phyloP scores from a whole-genome alignment of 2,329 filamentous ascomycete species.

The Penicillium hordei region DNA sequence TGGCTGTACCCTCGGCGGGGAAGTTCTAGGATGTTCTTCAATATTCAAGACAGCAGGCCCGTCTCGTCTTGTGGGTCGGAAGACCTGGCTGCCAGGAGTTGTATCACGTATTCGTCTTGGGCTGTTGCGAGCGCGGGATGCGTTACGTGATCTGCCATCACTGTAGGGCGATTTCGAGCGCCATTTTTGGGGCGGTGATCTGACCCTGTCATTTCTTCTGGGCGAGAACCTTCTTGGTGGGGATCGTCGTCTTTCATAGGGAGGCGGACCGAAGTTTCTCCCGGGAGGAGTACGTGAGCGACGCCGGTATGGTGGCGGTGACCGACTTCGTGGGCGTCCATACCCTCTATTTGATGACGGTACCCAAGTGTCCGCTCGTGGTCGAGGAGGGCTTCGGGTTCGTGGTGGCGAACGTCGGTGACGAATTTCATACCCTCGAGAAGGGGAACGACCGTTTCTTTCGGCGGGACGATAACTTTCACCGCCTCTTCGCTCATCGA shows the following conservation, averaged over 20 bases:
- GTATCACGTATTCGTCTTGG: slow-evolving; percentile 39
- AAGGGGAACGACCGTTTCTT: slow-evolving; percentile 34
- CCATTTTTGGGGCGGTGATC: slow-evolving; percentile 41
- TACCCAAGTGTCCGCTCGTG: slow-evolving; percentile 45
- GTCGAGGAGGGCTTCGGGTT: slow-evolving; percentile 40
- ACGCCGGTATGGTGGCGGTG: slow-evolving; percentile 41
- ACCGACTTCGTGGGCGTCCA: slow-evolving; percentile 44
- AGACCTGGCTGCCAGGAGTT: slow-evolving; percentile 36
- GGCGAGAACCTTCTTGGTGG: slow-evolving; percentile 44
- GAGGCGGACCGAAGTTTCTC: slow-evolving; percentile 35
- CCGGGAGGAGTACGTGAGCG: slow-evolving; percentile 44
- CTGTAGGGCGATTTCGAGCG: slow-evolving; percentile 43
- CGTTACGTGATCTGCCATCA: slow-evolving; percentile 32
- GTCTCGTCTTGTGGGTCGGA: slow-evolving; percentile 37
- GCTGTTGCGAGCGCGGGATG: slow-evolving; percentile 33
- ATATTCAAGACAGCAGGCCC: slow-evolving; percentile 30
- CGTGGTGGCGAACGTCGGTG: slow-evolving; percentile 39
- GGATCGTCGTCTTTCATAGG: slow-evolving; percentile 38
- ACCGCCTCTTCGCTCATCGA: slow-evolving; percentile 44
- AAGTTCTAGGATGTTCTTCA: slow-evolving; percentile 30
- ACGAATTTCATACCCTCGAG: slow-evolving; percentile 36
- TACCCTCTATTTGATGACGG: slow-evolving; percentile 36
- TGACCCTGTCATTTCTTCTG: slow-evolving; percentile 39
- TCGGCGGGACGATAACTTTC: slow-evolving; percentile 46
- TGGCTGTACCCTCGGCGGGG: slow-evolving; percentile 27